Conservation (phyloP, 2,329 filamentous ascomycete genomes). For the Apiospora sp. region DNA sequence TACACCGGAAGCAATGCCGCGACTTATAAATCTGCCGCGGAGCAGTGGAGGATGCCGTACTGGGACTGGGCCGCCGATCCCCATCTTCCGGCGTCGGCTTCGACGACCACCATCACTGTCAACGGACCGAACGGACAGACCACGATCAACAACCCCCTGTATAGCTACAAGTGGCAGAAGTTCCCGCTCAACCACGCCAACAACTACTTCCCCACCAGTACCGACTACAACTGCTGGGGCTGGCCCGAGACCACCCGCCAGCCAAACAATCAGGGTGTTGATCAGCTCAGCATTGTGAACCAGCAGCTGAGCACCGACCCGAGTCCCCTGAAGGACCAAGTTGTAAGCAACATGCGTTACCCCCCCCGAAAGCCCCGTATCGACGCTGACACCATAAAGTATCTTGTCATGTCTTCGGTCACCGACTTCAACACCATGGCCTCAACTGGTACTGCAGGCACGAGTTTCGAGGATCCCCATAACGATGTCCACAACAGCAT, state of each 20-base stretch:
- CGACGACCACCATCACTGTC: slow-evolving; percentile 39
- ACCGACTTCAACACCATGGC: slow-evolving; percentile 50
- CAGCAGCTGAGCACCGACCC: slow-evolving; percentile 39
- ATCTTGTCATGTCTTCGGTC: slow-evolving; percentile 50
- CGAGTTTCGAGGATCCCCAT: slow-evolving; percentile 55
- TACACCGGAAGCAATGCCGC: slow-evolving; percentile 48
- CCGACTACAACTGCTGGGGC: slow-evolving; percentile 40
- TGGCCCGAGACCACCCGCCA: slow-evolving; percentile 51
- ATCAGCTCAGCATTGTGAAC: slow-evolving; percentile 52
- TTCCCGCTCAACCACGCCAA: slow-evolving; percentile 44
- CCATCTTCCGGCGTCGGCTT: not conserved
- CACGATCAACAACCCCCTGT: slow-evolving; percentile 59
- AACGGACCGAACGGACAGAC: slow-evolving; percentile 50
- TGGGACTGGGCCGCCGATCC: slow-evolving; percentile 13
- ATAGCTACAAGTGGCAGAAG: slow-evolving; percentile 57
- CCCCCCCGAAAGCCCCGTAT: not conserved
- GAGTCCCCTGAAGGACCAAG: slow-evolving; percentile 46
- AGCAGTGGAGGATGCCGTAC: slow-evolving; percentile 53
- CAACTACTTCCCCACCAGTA: slow-evolving; percentile 45
- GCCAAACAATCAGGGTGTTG: slow-evolving; percentile 40
- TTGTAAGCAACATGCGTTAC: slow-evolving; percentile 43
- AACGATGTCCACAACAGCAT: slow-evolving; percentile 51
- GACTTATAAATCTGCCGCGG: slow-evolving; percentile 54
- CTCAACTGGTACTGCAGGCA: slow-evolving; percentile 45
- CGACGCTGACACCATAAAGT: slow-evolving; percentile 42